A percentile compares a stretch with the other conserved stretches of the same genome.
phyloP scores from a whole-genome alignment of 2,329 filamentous ascomycete species.

The Epichloe gansuensis region DNA sequence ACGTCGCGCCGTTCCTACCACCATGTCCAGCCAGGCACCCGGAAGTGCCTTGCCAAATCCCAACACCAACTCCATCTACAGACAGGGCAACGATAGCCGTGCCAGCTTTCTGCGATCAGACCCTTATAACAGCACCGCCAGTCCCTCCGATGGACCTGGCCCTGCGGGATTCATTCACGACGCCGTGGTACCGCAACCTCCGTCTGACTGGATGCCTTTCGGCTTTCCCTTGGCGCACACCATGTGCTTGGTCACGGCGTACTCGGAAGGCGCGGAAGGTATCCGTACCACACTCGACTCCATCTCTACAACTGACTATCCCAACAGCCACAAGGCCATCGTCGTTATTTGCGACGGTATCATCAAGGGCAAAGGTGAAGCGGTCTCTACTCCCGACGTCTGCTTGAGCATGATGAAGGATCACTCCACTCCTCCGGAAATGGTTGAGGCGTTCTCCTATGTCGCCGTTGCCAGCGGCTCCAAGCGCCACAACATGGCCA shows the following conservation, averaged over 20 bases:
- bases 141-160: constrained; percentile 54
- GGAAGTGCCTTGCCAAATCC: constrained; percentile 52
- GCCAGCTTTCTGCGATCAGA: constrained; percentile 52
- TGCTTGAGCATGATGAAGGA: constrained; percentile 92
- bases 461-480: constrained; percentile 91
- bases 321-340: constrained; percentile 97
- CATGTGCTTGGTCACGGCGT: constrained; percentile 90
- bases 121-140: constrained; percentile 40
- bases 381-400: constrained; percentile 77
- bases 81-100: constrained; percentile 47
- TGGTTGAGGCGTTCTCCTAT: constrained; percentile 86
- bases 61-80: constrained; percentile 56
- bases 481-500: constrained; percentile 99
- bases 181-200: constrained; percentile 87
- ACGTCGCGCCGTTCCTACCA: constrained; percentile 56
- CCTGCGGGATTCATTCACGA: constrained; percentile 95
- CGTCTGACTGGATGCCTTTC: constrained; percentile 93
- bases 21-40: constrained; percentile 84
- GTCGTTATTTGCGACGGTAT: constrained; percentile 94
- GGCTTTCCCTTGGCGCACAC: constrained; percentile 88
- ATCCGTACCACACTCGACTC: constrained; percentile 91
- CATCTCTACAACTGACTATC: constrained; percentile 93
- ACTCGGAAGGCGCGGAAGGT: constrained; percentile 89
- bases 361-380: constrained; percentile 90
- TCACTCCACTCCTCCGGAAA: constrained; percentile 61